Conservation (phyloP, 305 asterid genomes). For the Fraxinus floribunda region DNA sequence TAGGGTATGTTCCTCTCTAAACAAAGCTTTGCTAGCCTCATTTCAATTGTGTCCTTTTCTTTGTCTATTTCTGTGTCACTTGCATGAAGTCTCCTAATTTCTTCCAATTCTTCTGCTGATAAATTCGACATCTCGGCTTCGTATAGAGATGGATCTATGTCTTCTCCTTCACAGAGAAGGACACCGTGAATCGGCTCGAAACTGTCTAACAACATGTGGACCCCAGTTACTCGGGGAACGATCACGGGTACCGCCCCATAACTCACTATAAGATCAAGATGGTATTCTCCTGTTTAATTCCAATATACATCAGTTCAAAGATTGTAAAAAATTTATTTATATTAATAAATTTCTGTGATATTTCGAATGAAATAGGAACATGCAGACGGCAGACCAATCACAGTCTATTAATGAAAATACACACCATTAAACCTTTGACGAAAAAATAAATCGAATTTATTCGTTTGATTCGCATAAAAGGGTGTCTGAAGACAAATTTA, state of each 20-base stretch:
- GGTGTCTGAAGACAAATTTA: background rate
- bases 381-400: constrained; percentile 19
- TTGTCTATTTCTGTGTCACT: constrained; percentile 71
- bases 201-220: constrained; percentile 63
- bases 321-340: background rate
- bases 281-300: constrained; percentile 63
- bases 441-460: background rate
- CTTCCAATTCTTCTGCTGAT: constrained; percentile 63
- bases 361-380: background rate
- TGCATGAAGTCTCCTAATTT: constrained; percentile 53
- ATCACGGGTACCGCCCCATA: constrained; percentile 85
- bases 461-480: background rate
- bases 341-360: background rate
- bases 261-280: constrained; percentile 71
- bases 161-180: constrained; percentile 84
- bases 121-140: constrained; percentile 38
- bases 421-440: background rate
- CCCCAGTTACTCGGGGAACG: constrained; percentile 80
- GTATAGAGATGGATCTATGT: constrained; percentile 70
- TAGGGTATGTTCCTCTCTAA: constrained; percentile 81
- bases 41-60: constrained; percentile 77
- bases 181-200: constrained; percentile 89
- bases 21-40: constrained; percentile 75
- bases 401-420: background rate
- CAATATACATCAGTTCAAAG: background rate